Evolutionary conservation across 371 early-diverging fungal genomes (phyloP).

Genomic region (Sporodiniella umbellata): DNA sequence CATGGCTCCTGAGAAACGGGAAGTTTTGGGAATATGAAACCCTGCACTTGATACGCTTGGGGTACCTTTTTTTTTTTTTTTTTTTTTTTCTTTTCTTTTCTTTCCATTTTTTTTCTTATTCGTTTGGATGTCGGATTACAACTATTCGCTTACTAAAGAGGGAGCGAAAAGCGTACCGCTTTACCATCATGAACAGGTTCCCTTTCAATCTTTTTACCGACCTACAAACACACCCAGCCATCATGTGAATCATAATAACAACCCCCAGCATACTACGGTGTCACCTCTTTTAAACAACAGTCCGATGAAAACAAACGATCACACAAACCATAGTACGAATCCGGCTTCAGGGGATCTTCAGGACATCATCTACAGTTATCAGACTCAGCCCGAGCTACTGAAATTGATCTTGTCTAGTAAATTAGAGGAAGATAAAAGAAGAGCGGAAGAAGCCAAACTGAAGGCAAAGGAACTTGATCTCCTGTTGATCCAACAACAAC

Average conservation of each 20-base stretch:
- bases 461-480: constrained; percentile 44
- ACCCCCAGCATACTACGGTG: background rate
- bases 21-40: constrained; percentile 3
- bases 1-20: constrained; percentile 6
- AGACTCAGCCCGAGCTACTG: constrained; percentile 59
- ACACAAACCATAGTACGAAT: constrained; percentile 13
- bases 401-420: constrained; percentile 60
- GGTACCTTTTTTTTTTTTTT: background rate
- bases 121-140: constrained; percentile 13
- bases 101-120: background rate
- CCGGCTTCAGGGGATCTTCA: constrained; percentile 44
- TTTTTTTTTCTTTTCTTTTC: background rate
- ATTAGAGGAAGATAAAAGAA: constrained; percentile 63
- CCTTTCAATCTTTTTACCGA: constrained; percentile 26
- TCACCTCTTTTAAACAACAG: constrained; percentile 5
- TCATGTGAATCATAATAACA: background rate
- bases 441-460: constrained; percentile 48
- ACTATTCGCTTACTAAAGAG: constrained; percentile 18
- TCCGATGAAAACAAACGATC: constrained; percentile 5
- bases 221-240: constrained; percentile 3
- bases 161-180: constrained; percentile 27
- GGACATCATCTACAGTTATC: constrained; percentile 53
- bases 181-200: constrained; percentile 44
- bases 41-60: background rate
- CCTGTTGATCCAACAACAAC: constrained; percentile 35